Percentiles rank a stretch among this genome's conserved stretches.
These are phyloP conservation scores for Rhizopus microsporus DNA, from an alignment of 371 early-diverging fungal genomes.

Conservation along the genomic window DNA sequence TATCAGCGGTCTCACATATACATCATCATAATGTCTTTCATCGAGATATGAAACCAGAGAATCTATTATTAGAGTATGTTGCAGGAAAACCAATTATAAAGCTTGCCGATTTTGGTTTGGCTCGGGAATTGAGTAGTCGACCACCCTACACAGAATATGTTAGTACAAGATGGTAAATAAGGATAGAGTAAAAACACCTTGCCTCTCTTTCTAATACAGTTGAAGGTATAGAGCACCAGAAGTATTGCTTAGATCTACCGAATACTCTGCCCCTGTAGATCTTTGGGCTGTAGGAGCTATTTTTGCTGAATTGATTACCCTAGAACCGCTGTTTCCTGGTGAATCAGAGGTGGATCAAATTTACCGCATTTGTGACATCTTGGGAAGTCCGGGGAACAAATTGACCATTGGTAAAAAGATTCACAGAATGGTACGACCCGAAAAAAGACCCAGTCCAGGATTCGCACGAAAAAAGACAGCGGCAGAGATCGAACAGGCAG, in stretches of 20 bases:
- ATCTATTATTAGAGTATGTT: constrained; percentile 58
- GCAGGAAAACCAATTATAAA: constrained; percentile 61
- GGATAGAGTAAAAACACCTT: not conserved
- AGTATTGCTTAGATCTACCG: constrained; percentile 83
- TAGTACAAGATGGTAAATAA: constrained; percentile 88
- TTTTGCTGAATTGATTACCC: constrained; percentile 84
- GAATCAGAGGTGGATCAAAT: constrained; percentile 91
- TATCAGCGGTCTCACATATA: constrained; percentile 87
- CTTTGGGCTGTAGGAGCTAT: constrained; percentile 98
- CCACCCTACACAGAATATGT: constrained; percentile 95
- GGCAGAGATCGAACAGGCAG: not conserved
- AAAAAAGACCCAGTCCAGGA: constrained; percentile 41
- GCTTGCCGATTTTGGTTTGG: constrained; percentile 95
- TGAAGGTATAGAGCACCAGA: constrained; percentile 98
- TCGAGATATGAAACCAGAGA: constrained; percentile 95
- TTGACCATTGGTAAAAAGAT: constrained; percentile 17
- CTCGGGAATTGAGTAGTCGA: constrained; percentile 78
- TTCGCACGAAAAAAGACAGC: constrained; percentile 35
- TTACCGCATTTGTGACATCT: constrained; percentile 67
- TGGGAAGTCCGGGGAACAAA: constrained; percentile 60
- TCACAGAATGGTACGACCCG: constrained; percentile 11
- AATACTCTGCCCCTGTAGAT: constrained; percentile 96
- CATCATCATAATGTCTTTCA: constrained; percentile 93
- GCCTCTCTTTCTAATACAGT: not conserved
- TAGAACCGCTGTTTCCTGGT: constrained; percentile 93